Conservation (phyloP, 1,139 yeast genomes). For the Pichia sp. region DNA sequence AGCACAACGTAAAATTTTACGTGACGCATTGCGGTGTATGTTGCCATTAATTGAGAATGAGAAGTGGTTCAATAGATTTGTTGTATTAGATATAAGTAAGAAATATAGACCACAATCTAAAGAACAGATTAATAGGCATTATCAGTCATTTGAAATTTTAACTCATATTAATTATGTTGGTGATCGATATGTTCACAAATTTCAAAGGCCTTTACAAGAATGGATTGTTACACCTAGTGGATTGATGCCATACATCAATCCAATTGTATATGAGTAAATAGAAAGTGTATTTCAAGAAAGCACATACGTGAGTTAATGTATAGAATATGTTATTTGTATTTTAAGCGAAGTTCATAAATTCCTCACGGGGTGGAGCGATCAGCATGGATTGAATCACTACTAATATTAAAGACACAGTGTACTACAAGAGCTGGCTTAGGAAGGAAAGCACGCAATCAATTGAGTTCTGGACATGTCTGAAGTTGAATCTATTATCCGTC, state of each 20-base stretch:
- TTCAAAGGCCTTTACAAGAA: constrained; percentile 26
- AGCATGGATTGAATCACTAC: background rate
- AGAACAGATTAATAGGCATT: constrained; percentile 6
- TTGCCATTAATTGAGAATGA: constrained; percentile 27
- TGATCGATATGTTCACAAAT: constrained; percentile 10
- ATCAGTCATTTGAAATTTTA: constrained; percentile 8
- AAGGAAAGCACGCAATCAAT: background rate
- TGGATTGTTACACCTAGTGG: constrained; percentile 31
- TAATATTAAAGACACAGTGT: no score
- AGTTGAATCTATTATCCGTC: constrained; percentile 28
- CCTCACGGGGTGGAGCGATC: background rate
- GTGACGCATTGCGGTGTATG: constrained; percentile 30
- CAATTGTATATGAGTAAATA: background rate
- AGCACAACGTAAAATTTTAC: constrained; percentile 22
- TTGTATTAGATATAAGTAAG: constrained; percentile 22
- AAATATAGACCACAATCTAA: constrained; percentile 12
- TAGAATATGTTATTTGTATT: no score
- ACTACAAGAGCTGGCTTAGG: no score
- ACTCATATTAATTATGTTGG: constrained; percentile 9
- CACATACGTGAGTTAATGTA: no score
- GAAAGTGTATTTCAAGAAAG: no score
- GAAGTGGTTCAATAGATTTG: constrained; percentile 27
- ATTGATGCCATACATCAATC: constrained; percentile 20
- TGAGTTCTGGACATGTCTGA: constrained; percentile 5
- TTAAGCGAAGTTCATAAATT: background rate